A percentile compares a stretch with the other conserved stretches of the same genome.
Evolutionary conservation across 1,284 basidiomycete species (phyloP).

Genomic region (Pyrrhoderma lamaoense): DNA sequence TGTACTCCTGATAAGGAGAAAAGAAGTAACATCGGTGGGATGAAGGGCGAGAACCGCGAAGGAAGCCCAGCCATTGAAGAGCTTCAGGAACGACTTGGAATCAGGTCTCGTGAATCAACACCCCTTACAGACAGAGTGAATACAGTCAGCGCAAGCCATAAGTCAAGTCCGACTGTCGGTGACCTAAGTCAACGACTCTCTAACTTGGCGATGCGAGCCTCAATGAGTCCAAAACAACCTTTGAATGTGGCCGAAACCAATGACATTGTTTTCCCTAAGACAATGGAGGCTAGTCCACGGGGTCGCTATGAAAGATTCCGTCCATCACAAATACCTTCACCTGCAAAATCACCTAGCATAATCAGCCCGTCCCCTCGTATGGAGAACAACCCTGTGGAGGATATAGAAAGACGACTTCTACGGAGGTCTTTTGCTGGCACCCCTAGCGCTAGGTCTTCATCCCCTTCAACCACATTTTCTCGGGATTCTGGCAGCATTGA

Average conservation of each 20-base stretch:
- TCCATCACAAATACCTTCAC: neutral
- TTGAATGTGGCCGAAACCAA: neutral
- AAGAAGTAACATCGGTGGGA: slow-evolving; percentile 35
- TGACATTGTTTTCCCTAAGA: neutral
- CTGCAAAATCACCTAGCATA: neutral
- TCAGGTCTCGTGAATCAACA: slow-evolving; percentile 53
- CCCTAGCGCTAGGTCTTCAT: slow-evolving; percentile 6
- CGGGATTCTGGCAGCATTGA: slow-evolving; percentile 25
- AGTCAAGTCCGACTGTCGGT: slow-evolving; percentile 5
- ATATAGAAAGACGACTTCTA: slow-evolving; percentile 10
- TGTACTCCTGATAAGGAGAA: slow-evolving; percentile 30
- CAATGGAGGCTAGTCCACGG: slow-evolving; percentile 10
- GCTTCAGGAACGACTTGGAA: slow-evolving; percentile 48
- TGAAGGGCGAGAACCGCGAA: slow-evolving; percentile 36
- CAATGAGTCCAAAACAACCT: slow-evolving; percentile 1
- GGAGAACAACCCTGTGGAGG: slow-evolving; percentile 8
- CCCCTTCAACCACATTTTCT: slow-evolving; percentile 7
- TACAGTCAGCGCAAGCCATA: neutral
- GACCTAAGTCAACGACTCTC: slow-evolving; percentile 11
- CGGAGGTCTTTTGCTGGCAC: slow-evolving; percentile 6
- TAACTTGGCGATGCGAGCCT: neutral
- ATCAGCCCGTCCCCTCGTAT: slow-evolving; percentile 9
- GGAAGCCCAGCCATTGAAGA: slow-evolving; percentile 50
- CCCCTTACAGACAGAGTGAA: slow-evolving; percentile 27
- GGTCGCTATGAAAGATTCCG: slow-evolving; percentile 17